A percentile compares a stretch with the other conserved stretches of the same genome.
phyloP scores from a whole-genome alignment of 495 filamentous ascomycete genomes.

The Podospora pseudopauciseta region DNA sequence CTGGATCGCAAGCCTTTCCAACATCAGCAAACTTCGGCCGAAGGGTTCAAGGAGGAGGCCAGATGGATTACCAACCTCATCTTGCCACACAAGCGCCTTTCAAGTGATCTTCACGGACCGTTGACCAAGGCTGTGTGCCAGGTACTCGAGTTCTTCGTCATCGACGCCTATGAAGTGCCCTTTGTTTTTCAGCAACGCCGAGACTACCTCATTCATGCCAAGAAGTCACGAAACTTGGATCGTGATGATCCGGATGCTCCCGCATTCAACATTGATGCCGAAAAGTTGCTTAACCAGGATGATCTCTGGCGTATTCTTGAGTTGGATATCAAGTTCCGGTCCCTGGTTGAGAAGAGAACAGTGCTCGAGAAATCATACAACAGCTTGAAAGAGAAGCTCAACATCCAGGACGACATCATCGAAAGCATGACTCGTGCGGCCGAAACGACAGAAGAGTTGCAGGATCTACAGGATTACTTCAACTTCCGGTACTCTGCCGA shows the following conservation, averaged over 20 bases:
- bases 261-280: constrained; percentile 69
- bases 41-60: constrained; percentile 84
- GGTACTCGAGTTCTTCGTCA: constrained; percentile 90
- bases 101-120: constrained; percentile 65
- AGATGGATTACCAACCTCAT: constrained; percentile 86
- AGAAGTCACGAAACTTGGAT: constrained; percentile 62
- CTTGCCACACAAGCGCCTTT: constrained; percentile 74
- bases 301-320: constrained; percentile 95
- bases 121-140: constrained; percentile 86
- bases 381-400: constrained; percentile 56
- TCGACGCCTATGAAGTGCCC: constrained; percentile 89
- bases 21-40: constrained; percentile 66
- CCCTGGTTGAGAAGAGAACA: constrained; percentile 83
- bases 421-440: constrained; percentile 77
- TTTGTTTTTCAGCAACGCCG: constrained; percentile 98
- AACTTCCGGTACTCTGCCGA: constrained; percentile 88
- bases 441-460: constrained; percentile 83
- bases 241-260: constrained; percentile 57
- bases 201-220: constrained; percentile 93
- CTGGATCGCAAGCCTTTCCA: constrained; percentile 84
- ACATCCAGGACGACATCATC: constrained; percentile 58
- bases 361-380: constrained; percentile 74
- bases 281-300: constrained; percentile 86
- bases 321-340: constrained; percentile 88
- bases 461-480: constrained; percentile 93